Percentiles rank a stretch among this genome's conserved stretches.
Conservation (phyloP, 2,329 filamentous ascomycete genomes). For the Tolypocladium endophyticum region DNA sequence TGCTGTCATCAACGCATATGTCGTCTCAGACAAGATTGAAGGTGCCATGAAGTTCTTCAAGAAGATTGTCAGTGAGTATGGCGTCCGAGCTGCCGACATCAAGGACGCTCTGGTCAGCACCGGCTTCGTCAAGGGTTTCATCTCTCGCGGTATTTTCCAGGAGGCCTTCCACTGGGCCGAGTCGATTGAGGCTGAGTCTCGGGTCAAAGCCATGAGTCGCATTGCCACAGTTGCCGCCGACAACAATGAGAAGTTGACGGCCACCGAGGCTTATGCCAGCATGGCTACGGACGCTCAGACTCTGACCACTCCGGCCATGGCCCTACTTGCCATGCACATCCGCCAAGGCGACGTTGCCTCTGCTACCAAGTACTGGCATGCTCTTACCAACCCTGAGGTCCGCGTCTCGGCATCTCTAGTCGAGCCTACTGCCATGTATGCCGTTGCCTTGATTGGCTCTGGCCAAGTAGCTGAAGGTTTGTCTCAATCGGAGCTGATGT, state of each 20-base stretch:
- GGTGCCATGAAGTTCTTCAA: conserved; percentile 79
- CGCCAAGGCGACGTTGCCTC: conserved; percentile 69
- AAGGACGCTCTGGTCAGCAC: conserved; percentile 61
- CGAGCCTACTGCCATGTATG: conserved; percentile 84
- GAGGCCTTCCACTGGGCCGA: conserved; percentile 68
- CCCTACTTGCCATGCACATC: conserved; percentile 78
- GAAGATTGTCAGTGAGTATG: conserved; percentile 59
- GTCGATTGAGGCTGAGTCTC: conserved; percentile 47
- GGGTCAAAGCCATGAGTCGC: conserved; percentile 54
- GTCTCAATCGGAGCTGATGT: conserved; percentile 73
- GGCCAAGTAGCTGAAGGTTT: conserved; percentile 77
- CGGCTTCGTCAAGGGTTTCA: conserved; percentile 70
- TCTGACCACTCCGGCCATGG: conserved; percentile 54
- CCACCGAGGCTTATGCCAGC: conserved; percentile 53
- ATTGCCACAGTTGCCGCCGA: conserved; percentile 76
- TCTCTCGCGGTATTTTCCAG: conserved; percentile 58
- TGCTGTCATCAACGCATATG: conserved; percentile 81
- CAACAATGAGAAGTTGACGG: conserved; percentile 57
- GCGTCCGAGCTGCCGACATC: conserved; percentile 48
- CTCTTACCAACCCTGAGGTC: conserved; percentile 54
- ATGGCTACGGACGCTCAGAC: conserved; percentile 41
- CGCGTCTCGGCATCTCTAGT: conserved; percentile 57
- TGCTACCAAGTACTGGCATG: conserved; percentile 71
- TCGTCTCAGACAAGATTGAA: conserved; percentile 67
- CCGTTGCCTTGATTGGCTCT: conserved; percentile 75